Conservation (phyloP, 2,329 filamentous ascomycete genomes). For the Fusarium torreyae region DNA sequence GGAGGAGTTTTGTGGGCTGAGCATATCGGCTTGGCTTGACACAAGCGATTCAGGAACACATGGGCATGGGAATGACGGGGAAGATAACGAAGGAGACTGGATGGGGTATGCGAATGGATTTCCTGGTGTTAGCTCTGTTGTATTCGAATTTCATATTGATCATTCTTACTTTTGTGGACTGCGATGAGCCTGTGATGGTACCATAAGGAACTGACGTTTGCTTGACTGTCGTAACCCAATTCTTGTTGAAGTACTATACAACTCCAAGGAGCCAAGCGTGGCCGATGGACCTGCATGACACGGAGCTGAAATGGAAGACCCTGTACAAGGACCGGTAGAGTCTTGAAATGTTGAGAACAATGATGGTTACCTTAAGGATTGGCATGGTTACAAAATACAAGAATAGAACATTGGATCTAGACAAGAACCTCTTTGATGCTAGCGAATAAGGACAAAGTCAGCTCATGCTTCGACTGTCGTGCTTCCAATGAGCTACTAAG, state of each 20-base stretch:
- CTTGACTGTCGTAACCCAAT: too few species aligned
- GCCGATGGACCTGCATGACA: too few species aligned
- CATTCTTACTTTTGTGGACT: constrained; percentile 9
- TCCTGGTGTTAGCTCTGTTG: constrained; percentile 45
- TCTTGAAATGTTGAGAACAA: too few species aligned
- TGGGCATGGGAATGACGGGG: constrained; percentile 33
- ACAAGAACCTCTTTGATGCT: too few species aligned
- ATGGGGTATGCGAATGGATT: constrained; percentile 38
- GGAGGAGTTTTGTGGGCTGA: constrained; percentile 36
- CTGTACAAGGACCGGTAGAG: too few species aligned
- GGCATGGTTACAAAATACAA: too few species aligned
- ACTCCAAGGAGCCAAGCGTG: not conserved
- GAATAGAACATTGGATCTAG: too few species aligned
- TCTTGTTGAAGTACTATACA: not conserved
- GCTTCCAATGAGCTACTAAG: fast-evolving
- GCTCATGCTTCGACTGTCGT: too few species aligned
- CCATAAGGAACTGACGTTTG: not conserved
- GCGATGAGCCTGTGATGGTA: not conserved
- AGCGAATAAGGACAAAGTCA: not conserved
- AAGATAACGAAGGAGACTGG: constrained; percentile 29
- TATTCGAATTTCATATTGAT: constrained; percentile 36
- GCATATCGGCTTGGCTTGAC: constrained; percentile 33
- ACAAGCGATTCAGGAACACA: constrained; percentile 28
- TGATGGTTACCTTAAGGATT: too few species aligned
- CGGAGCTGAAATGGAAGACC: too few species aligned